These are phyloP conservation scores for Trichoderma hamatum DNA, from an alignment of 2,329 filamentous ascomycete species.

Conservation along the genomic window DNA sequence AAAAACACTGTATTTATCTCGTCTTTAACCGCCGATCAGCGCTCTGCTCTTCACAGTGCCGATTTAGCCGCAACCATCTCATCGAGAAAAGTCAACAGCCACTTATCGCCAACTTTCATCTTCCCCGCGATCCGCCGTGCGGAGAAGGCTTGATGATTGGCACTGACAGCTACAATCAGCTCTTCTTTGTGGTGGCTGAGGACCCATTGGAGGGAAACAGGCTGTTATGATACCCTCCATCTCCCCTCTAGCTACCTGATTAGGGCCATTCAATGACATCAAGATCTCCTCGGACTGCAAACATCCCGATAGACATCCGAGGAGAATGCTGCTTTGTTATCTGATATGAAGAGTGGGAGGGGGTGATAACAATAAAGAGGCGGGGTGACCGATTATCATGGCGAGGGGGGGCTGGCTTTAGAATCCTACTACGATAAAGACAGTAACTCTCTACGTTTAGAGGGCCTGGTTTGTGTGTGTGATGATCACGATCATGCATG, in stretches of 20 bases:
- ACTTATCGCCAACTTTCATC: conserved; percentile 7
- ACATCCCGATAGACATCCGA: conserved; percentile 19
- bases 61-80: background rate
- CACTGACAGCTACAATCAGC: background rate
- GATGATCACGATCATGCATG: background rate
- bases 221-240: conserved; percentile 6
- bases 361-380: background rate
- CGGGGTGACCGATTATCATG: conserved; percentile 12
- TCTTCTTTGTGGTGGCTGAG: background rate
- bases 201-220: background rate
- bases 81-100: conserved; percentile 5
- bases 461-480: background rate
- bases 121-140: conserved; percentile 25
- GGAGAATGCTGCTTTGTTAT: background rate
- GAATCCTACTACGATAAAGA: background rate
- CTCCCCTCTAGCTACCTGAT: background rate
- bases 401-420: background rate
- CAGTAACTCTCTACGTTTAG: background rate
- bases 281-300: background rate
- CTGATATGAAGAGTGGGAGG: background rate
- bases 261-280: background rate
- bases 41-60: conserved; percentile 6
- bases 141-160: conserved; percentile 12
- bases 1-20: conserved; percentile 9
- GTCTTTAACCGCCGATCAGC: accelerated